Evolutionary conservation across 352 stramenopile species (phyloP).

Genomic region (Globisporangium nodosum): DNA sequence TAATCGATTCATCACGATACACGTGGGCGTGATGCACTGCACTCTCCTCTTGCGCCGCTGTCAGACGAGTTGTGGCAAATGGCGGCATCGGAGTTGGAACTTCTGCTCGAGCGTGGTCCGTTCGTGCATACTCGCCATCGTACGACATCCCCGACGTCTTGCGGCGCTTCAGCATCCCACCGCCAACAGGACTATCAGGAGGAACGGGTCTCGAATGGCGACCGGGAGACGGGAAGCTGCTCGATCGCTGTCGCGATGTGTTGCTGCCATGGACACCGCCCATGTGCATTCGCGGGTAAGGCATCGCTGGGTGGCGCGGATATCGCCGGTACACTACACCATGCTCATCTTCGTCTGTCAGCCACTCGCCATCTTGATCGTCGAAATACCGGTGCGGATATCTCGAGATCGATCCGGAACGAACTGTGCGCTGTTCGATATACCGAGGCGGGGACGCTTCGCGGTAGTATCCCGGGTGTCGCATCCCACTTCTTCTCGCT

Average conservation of each 20-base stretch:
- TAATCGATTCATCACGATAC: not conserved
- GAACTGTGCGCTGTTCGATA: conserved; percentile 3
- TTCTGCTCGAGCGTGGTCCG: not conserved
- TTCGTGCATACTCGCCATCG: not conserved
- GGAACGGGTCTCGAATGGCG: not conserved
- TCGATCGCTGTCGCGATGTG: not conserved
- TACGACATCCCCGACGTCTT: conserved; percentile 4
- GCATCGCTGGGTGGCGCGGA: conserved; percentile 1
- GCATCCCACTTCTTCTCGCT: not conserved
- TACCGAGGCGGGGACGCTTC: conserved; percentile 4
- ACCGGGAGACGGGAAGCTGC: conserved; percentile 2
- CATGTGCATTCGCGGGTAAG: conserved; percentile 4
- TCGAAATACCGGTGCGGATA: conserved; percentile 6
- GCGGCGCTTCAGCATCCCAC: conserved; percentile 6
- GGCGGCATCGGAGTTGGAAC: not conserved
- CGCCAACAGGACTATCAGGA: not conserved
- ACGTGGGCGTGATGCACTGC: not conserved
- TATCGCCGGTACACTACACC: conserved; percentile 11
- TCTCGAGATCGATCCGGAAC: not conserved
- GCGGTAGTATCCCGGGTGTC: not conserved
- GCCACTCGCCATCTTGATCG: conserved; percentile 7
- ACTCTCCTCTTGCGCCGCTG: not conserved
- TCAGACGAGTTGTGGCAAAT: not conserved
- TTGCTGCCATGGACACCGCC: not conserved
- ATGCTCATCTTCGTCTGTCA: conserved; percentile 10